Base-by-base conservation (phyloP, 306 rosid genomes). In the Lupinus albus region DNA sequence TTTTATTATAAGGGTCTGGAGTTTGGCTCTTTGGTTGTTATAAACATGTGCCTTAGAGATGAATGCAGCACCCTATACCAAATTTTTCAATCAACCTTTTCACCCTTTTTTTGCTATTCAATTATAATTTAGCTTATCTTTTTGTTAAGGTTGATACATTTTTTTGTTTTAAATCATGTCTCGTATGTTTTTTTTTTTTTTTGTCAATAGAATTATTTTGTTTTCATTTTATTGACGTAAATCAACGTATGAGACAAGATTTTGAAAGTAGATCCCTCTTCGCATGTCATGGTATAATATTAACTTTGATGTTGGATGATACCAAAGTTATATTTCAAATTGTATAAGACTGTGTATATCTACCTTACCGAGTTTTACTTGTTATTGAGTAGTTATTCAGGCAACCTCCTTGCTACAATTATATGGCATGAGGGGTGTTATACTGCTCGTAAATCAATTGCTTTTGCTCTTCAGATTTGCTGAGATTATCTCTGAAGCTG, bases 1-100 rank as follows among this genome's bases (percentile, higher is more conserved):
- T 1, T 20, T 20, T 30, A 20, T 20, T 20, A 20, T 1, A 20
- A 20, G 93, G 97, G 92, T 65, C 88, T 86, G 89, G 82, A 87
- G 97, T 90, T 87, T 90, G 88, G 69, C 95, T 88, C 97, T 91
- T 84, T 79, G 97, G 92, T 84, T 81, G 45, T 1, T 45, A 1
- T 7, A 66, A 61, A 0, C 1, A 47, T 0, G 86, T 85, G 89
- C 87, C 92, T 25, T 88, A 17, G 97, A 83, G 95, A 91, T 91
- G 97, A 90, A 90, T 90, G 84, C 88, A 82, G 92, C 82, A 64
- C 89, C 92, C 95, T 8, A 90, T 6, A 80, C n/a, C 54, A 51
- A 51, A 77, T 13, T 8, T 13, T 8, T 2, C 32, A 46, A 54
- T 76, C 86, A 81, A 61, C 72, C 61, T 74, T 72, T 53, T 74